Percentiles rank a stretch among this genome's conserved stretches.
Evolutionary conservation across 2,329 filamentous ascomycete species (phyloP).

Genomic region (Sporothrix pseudoabietina): DNA sequence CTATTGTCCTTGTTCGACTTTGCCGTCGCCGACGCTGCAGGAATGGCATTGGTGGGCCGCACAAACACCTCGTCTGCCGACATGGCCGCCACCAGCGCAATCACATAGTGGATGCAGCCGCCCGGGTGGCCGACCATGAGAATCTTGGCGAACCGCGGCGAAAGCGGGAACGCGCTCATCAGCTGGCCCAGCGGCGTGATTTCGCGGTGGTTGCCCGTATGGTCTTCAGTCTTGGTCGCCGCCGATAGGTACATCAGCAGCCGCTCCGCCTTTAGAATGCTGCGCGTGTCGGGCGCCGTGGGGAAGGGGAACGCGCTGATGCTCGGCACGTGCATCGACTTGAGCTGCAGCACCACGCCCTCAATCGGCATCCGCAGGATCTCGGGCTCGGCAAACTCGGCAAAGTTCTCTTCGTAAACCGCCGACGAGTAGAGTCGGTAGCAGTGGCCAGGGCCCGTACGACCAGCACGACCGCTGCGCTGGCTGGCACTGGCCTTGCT

Average conservation of each 20-base stretch:
- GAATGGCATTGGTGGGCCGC: conserved; percentile 74
- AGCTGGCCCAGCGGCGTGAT: conserved; percentile 79
- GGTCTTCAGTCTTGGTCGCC: conserved; percentile 52
- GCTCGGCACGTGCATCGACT: conserved; percentile 88
- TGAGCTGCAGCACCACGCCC: conserved; percentile 88
- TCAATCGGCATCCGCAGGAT: conserved; percentile 90
- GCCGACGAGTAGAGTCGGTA: conserved; percentile 94
- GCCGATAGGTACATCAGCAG: conserved; percentile 84
- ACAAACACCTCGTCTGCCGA: conserved; percentile 89
- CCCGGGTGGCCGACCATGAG: conserved; percentile 84
- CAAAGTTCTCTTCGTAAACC: conserved; percentile 87
- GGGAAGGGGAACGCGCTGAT: conserved; percentile 96
- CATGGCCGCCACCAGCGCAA: conserved; percentile 84
- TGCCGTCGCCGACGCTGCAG: conserved; percentile 49
- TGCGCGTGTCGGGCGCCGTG: conserved; percentile 77
- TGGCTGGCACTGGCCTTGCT: conserved; percentile 96
- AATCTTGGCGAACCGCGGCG: conserved; percentile 88
- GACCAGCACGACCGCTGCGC: conserved; percentile 87
- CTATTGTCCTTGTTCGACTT: not conserved
- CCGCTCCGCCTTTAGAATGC: conserved; percentile 80
- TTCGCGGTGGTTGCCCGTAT: conserved; percentile 52
- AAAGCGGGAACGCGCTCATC: conserved; percentile 86
- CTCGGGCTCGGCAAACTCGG: conserved; percentile 83
- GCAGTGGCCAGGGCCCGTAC: conserved; percentile 94
- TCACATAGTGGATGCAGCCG: conserved; percentile 79